These are phyloP conservation scores for Aureobasidium zeae DNA, from an alignment of 2,329 filamentous ascomycete genomes.

Conservation along the genomic window DNA sequence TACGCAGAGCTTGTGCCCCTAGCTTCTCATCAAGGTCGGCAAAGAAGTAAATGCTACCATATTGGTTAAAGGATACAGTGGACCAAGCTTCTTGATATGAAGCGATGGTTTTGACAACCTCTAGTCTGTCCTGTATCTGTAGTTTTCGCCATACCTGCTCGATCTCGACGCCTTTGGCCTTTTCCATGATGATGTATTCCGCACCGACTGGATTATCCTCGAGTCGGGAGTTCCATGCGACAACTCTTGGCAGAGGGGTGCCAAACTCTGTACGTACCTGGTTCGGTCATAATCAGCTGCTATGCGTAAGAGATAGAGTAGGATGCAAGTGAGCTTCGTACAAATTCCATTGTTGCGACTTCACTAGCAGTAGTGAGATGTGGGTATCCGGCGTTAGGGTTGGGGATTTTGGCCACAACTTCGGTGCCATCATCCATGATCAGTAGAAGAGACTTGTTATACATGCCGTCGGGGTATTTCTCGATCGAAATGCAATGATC, in stretches of 20 bases:
- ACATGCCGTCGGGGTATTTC: slow-evolving; percentile 29
- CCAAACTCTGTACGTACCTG: slow-evolving; percentile 26
- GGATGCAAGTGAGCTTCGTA: slow-evolving; percentile 16
- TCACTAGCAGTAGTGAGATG: slow-evolving; percentile 32
- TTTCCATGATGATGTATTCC: slow-evolving; percentile 32
- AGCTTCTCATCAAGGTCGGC: background rate
- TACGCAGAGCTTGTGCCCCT: no score
- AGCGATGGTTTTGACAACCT: slow-evolving; percentile 24
- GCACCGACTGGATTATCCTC: slow-evolving; percentile 24
- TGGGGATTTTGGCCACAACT: slow-evolving; percentile 31
- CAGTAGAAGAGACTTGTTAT: slow-evolving; percentile 29
- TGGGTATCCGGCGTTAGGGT: slow-evolving; percentile 29
- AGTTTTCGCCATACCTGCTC: slow-evolving; percentile 27
- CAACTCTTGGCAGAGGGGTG: slow-evolving; percentile 28
- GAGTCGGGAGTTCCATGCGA: slow-evolving; percentile 27
- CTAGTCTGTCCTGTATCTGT: slow-evolving; percentile 20
- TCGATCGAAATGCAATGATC: slow-evolving; percentile 22
- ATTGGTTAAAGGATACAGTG: slow-evolving; percentile 22
- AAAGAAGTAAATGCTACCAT: slow-evolving; percentile 28
- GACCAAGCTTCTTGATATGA: slow-evolving; percentile 24
- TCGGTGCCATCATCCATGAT: slow-evolving; percentile 30
- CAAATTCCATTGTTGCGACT: slow-evolving; percentile 32
- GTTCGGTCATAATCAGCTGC: background rate
- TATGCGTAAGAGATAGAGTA: background rate
- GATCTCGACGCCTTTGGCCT: slow-evolving; percentile 27